phyloP scores from a whole-genome alignment of 805 yeast species.

The Wickerhamomyces rabaulensis region DNA sequence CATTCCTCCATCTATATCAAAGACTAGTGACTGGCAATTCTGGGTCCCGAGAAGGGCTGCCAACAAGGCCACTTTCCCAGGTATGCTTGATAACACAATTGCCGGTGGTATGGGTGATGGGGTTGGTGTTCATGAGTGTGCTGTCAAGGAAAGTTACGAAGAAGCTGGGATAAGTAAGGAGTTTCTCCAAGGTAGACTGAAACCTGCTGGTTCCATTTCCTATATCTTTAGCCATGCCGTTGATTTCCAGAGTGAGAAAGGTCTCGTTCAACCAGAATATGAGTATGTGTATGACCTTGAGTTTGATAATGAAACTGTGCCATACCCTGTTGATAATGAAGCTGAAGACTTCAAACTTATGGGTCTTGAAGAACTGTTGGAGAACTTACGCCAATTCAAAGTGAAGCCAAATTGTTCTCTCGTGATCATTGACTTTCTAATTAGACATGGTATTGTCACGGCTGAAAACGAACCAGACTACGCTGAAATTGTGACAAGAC shows the following conservation, averaged over 20 bases:
- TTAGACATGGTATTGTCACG: constrained; percentile 75
- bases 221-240: constrained; percentile 48
- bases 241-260: constrained; percentile 36
- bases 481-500: constrained; percentile 48
- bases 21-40: constrained; percentile 40
- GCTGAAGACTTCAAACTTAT: constrained; percentile 67
- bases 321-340: constrained; percentile 70
- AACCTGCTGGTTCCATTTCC: constrained; percentile 59
- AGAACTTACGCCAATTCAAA: constrained; percentile 45
- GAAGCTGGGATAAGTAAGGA: constrained; percentile 74
- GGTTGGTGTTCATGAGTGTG: constrained; percentile 66
- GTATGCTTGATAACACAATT: constrained; percentile 85
- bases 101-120: constrained; percentile 95
- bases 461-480: constrained; percentile 64
- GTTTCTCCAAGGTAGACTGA: constrained; percentile 42
- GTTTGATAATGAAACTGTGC: constrained; percentile 37
- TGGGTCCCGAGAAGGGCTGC: constrained; percentile 86
- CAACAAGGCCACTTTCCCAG: constrained; percentile 83
- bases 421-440: constrained; percentile 74
- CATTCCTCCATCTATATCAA: constrained; percentile 37
- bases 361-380: constrained; percentile 50
- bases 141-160: constrained; percentile 80
- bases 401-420: constrained; percentile 90
- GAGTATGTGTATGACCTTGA: constrained; percentile 74
- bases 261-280: constrained; percentile 83